Conservation (phyloP, 2,329 filamentous ascomycete species). For the Beauveria varroae region DNA sequence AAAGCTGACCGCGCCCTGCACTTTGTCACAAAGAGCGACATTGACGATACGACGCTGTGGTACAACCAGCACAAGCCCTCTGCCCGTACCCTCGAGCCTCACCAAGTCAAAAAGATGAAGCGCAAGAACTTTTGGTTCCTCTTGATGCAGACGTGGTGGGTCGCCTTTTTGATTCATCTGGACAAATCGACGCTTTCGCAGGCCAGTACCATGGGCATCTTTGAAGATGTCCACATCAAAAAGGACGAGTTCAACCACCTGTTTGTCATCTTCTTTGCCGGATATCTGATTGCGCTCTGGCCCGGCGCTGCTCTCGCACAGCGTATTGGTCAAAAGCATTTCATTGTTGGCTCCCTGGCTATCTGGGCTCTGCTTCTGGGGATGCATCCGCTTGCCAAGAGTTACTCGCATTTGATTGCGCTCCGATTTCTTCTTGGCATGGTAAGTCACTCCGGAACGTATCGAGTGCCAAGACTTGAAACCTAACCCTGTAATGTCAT, state of each 20-base stretch:
- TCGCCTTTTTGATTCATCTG: slow-evolving; percentile 19
- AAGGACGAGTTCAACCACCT: slow-evolving; percentile 18
- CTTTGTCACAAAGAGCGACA: slow-evolving; percentile 14
- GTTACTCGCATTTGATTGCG: slow-evolving; percentile 16
- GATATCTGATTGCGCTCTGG: slow-evolving; percentile 19
- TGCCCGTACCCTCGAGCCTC: slow-evolving; percentile 10
- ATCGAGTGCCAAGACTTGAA: not conserved
- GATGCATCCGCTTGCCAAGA: slow-evolving; percentile 18
- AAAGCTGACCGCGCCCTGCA: not conserved
- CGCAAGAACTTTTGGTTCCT: slow-evolving; percentile 20
- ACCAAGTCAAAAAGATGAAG: slow-evolving; percentile 10
- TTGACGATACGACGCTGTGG: slow-evolving; percentile 19
- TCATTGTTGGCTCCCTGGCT: slow-evolving; percentile 16
- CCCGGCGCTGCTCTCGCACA: slow-evolving; percentile 17
- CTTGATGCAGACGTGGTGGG: slow-evolving; percentile 18
- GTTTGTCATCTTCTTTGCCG: slow-evolving; percentile 18
- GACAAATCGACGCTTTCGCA: slow-evolving; percentile 19
- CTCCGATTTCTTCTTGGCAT: slow-evolving; percentile 19
- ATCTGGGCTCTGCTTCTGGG: slow-evolving; percentile 19
- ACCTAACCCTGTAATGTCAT: not conserved
- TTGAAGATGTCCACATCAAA: slow-evolving; percentile 18
- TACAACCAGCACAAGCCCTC: slow-evolving; percentile 17
- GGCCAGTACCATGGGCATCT: slow-evolving; percentile 20
- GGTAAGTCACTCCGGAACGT: slow-evolving; percentile 8
- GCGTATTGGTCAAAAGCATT: slow-evolving; percentile 18